A percentile compares a stretch with the other conserved stretches of the same genome.
Evolutionary conservation across 164 flowering plant genomes (phyloP).

Genomic region (Amborella trichopoda): DNA sequence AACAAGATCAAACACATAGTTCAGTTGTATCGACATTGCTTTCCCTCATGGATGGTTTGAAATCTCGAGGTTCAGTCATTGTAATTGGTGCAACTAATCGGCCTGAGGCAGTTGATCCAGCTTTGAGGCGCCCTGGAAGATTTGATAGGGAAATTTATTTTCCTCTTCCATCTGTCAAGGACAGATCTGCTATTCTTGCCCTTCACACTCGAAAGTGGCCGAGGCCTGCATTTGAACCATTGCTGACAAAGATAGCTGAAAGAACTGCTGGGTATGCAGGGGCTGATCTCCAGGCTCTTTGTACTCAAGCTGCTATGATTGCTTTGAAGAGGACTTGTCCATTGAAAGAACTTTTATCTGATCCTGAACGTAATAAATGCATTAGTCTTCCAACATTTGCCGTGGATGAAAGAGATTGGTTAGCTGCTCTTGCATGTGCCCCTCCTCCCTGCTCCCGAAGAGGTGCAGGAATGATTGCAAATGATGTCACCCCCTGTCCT

Average conservation of each 20-base stretch:
- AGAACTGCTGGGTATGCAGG: conserved; percentile 94
- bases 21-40: conserved; percentile 96
- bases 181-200: conserved; percentile 82
- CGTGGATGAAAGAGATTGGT: conserved; percentile 95
- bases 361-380: conserved; percentile 34
- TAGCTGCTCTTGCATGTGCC: conserved; percentile 73
- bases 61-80: conserved; percentile 93
- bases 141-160: conserved; percentile 97
- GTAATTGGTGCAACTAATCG: conserved; percentile 99
- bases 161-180: conserved; percentile 84
- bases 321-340: conserved; percentile 81
- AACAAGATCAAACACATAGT: conserved; percentile 98
- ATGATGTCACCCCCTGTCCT: conserved; percentile 58
- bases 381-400: conserved; percentile 56
- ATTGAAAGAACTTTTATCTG: conserved; percentile 51
- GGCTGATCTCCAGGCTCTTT: conserved; percentile 96
- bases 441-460: conserved; percentile 96
- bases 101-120: conserved; percentile 95
- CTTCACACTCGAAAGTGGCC: conserved; percentile 92
- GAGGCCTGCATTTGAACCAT: conserved; percentile 58
- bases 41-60: conserved; percentile 88
- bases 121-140: conserved; percentile 94
- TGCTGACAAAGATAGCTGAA: conserved; percentile 65
- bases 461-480: conserved; percentile 84
- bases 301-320: conserved; percentile 88